phyloP scores from a whole-genome alignment of 257 asterid genomes.

The Fraxinus excelsior region DNA sequence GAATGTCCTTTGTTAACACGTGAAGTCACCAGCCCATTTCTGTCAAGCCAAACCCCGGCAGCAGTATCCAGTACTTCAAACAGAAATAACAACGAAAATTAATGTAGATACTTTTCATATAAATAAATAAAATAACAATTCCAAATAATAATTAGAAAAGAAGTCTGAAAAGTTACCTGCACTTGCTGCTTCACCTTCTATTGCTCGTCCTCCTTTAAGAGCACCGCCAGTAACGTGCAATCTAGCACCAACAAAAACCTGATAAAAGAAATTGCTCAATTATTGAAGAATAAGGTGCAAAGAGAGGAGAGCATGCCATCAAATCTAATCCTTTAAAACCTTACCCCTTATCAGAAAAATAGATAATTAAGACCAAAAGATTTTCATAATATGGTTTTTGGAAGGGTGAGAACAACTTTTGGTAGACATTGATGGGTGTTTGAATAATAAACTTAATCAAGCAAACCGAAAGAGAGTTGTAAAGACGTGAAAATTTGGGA shows the following conservation, averaged over 20 bases:
- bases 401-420: neutral
- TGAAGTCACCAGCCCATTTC: constrained; percentile 84
- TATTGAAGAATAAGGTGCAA: constrained; percentile 16
- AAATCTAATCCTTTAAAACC: neutral
- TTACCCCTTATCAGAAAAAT: constrained; percentile 2
- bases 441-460: neutral
- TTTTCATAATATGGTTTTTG: neutral
- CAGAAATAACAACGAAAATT: constrained; percentile 30
- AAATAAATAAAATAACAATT: constrained; percentile 13
- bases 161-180: constrained; percentile 58
- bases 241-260: constrained; percentile 99
- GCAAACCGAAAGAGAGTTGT: neutral
- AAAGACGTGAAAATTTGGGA: neutral
- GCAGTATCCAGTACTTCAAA: constrained; percentile 93
- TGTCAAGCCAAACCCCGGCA: constrained; percentile 99
- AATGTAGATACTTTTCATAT: constrained; percentile 15
- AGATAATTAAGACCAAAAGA: constrained; percentile 4
- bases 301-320: constrained; percentile 12
- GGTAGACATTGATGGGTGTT: neutral
- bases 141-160: constrained; percentile 25
- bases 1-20: constrained; percentile 60
- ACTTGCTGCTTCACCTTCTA: constrained; percentile 86
- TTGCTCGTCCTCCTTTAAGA: constrained; percentile 94
- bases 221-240: constrained; percentile 98
- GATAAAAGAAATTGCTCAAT: constrained; percentile 26